Percentiles rank a stretch among this genome's conserved stretches.
These are phyloP conservation scores for Aspergillus tamarii DNA, from an alignment of 2,329 filamentous ascomycete genomes.

Conservation along the genomic window DNA sequence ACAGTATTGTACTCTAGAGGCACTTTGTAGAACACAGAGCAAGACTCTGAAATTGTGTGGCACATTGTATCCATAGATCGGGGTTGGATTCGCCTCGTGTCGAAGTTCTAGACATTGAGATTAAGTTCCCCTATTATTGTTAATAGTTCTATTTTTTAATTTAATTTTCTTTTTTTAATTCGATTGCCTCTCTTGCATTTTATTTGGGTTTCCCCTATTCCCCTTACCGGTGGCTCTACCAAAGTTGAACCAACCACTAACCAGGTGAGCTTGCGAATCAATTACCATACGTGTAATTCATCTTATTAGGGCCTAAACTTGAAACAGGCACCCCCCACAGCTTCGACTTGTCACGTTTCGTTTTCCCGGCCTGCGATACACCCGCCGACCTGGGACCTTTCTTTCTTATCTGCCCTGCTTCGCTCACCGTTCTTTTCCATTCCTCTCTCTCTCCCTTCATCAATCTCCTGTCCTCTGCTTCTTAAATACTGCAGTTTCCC, in stretches of 20 bases:
- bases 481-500: conserved; percentile 34
- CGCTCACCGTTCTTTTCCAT: conserved; percentile 25
- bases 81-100: conserved; percentile 1
- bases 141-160: not conserved
- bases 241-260: conserved; percentile 5
- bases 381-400: conserved; percentile 12
- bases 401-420: conserved; percentile 29
- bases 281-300: conserved; percentile 4
- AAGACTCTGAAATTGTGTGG: not conserved
- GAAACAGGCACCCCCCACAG: conserved; percentile 39
- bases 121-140: conserved; percentile 1
- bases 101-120: conserved; percentile 5
- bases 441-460: conserved; percentile 23
- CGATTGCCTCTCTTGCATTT: not conserved
- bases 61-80: not conserved
- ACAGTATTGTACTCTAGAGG: not conserved
- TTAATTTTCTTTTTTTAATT: conserved; percentile 1
- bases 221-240: conserved; percentile 20
- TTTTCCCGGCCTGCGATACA: conserved; percentile 26
- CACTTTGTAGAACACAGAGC: not conserved
- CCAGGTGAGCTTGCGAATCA: conserved; percentile 3
- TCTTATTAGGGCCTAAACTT: conserved; percentile 33
- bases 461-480: conserved; percentile 21
- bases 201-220: conserved; percentile 19
- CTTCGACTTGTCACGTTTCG: conserved; percentile 29